Evolutionary conservation across 2,329 filamentous ascomycete genomes (phyloP).

Genomic region (Clonostachys rhizophaga): DNA sequence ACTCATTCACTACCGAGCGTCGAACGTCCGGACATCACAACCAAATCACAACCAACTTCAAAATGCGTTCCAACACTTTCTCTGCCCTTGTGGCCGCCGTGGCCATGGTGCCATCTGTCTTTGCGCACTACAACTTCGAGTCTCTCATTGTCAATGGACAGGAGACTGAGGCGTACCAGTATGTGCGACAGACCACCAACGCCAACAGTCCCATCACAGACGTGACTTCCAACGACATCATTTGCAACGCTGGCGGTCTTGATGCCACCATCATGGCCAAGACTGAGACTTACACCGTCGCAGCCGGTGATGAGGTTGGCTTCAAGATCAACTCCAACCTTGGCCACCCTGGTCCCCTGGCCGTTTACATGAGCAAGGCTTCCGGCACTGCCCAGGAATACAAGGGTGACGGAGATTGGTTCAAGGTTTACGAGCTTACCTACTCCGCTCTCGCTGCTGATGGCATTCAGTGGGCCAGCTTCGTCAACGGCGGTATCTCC

Average conservation of each 20-base stretch:
- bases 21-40: not conserved
- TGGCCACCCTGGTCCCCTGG: constrained; percentile 23
- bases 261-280: constrained; percentile 16
- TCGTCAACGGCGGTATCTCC: constrained; percentile 10
- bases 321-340: constrained; percentile 26
- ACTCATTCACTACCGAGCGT: no score
- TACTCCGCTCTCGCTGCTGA: constrained; percentile 10
- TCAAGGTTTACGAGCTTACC: constrained; percentile 19
- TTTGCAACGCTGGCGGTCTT: constrained; percentile 25
- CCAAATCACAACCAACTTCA: not conserved
- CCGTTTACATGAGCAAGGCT: constrained; percentile 19
- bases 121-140: constrained; percentile 17
- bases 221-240: constrained; percentile 23
- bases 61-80: not conserved
- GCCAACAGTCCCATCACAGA: constrained; percentile 27
- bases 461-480: constrained; percentile 16
- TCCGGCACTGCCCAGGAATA: constrained; percentile 11
- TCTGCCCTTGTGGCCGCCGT: constrained; percentile 4
- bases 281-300: constrained; percentile 22
- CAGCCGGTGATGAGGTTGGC: constrained; percentile 25
- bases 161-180: constrained; percentile 37
- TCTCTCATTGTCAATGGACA: constrained; percentile 22
- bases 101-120: constrained; percentile 7
- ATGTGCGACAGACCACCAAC: constrained; percentile 39
- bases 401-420: constrained; percentile 19